These are phyloP conservation scores for Coniophora puteana DNA, from an alignment of 1,284 basidiomycete species.

Conservation along the genomic window DNA sequence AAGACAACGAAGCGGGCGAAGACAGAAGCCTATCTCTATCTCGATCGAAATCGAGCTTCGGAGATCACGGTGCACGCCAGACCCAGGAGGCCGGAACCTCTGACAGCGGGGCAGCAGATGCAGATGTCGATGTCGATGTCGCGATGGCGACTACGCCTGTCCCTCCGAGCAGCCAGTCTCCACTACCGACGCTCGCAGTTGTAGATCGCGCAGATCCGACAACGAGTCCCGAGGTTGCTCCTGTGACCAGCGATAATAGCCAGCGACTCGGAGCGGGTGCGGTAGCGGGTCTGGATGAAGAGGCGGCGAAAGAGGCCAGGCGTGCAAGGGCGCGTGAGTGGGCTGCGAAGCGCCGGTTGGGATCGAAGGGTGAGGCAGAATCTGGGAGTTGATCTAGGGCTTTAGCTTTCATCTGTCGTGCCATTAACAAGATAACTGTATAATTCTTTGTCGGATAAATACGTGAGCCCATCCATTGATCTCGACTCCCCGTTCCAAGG, in stretches of 20 bases:
- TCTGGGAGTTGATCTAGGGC: too few species aligned
- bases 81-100: neutral
- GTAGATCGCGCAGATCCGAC: neutral
- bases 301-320: slow-evolving; percentile 42
- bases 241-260: neutral
- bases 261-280: neutral
- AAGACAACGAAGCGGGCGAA: too few species aligned
- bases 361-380: too few species aligned
- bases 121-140: slow-evolving; percentile 4
- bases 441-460: too few species aligned
- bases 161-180: too few species aligned
- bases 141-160: too few species aligned
- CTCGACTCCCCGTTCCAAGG: too few species aligned
- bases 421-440: too few species aligned
- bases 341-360: slow-evolving; percentile 47
- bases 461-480: too few species aligned
- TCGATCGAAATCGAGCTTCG: neutral
- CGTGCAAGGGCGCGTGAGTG: slow-evolving; percentile 53
- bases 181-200: slow-evolving; percentile 3
- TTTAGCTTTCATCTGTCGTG: too few species aligned
- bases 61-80: neutral
- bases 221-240: too few species aligned
- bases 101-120: slow-evolving; percentile 1
- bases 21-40: too few species aligned
- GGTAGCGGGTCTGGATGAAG: slow-evolving; percentile 17